These are phyloP conservation scores for Globisporangium nagaii DNA, from an alignment of 352 stramenopile genomes.

Conservation along the genomic window DNA sequence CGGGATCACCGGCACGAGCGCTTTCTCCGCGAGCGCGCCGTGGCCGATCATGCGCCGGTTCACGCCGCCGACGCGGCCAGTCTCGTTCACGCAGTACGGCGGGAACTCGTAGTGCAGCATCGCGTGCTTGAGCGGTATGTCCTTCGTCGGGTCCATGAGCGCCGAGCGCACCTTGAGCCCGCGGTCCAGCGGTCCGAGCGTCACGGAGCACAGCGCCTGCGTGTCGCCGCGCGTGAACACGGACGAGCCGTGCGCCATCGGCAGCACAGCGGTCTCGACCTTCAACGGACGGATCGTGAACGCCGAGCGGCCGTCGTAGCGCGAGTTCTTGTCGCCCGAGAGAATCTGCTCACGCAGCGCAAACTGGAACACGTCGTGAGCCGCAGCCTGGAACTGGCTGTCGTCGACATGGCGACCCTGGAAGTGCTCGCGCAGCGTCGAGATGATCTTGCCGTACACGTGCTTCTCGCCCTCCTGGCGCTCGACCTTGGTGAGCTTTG, in stretches of 20 bases:
- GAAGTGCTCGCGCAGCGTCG: slow-evolving; percentile 50
- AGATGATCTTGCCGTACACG: slow-evolving; percentile 68
- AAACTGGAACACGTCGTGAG: slow-evolving; percentile 74
- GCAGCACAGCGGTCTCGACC: slow-evolving; percentile 83
- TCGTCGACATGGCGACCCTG: slow-evolving; percentile 35
- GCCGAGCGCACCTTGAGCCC: slow-evolving; percentile 65
- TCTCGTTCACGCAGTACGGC: slow-evolving; percentile 96
- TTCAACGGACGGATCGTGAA: slow-evolving; percentile 82
- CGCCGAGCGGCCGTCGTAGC: slow-evolving; percentile 82
- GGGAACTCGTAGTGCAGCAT: slow-evolving; percentile 99
- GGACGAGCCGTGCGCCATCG: slow-evolving; percentile 86
- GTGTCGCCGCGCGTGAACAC: slow-evolving; percentile 88
- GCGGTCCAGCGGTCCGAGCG: slow-evolving; percentile 75
- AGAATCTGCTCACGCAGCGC: slow-evolving; percentile 68
- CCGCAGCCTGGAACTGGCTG: slow-evolving; percentile 45
- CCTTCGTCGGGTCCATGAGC: slow-evolving; percentile 34
- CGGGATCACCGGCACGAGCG: slow-evolving; percentile 90
- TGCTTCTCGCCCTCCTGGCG: slow-evolving; percentile 65
- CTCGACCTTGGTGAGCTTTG: slow-evolving; percentile 43
- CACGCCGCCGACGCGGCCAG: slow-evolving; percentile 75
- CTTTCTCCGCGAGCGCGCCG: slow-evolving; percentile 96
- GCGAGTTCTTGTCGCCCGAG: slow-evolving; percentile 38
- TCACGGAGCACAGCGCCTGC: slow-evolving; percentile 88
- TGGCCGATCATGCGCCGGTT: slow-evolving; percentile 96
- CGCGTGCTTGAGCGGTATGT: slow-evolving; percentile 56